Percentiles rank a stretch among this genome's conserved stretches.
Conservation (phyloP, 495 filamentous ascomycete species). For the Bathelium albidoporum region DNA sequence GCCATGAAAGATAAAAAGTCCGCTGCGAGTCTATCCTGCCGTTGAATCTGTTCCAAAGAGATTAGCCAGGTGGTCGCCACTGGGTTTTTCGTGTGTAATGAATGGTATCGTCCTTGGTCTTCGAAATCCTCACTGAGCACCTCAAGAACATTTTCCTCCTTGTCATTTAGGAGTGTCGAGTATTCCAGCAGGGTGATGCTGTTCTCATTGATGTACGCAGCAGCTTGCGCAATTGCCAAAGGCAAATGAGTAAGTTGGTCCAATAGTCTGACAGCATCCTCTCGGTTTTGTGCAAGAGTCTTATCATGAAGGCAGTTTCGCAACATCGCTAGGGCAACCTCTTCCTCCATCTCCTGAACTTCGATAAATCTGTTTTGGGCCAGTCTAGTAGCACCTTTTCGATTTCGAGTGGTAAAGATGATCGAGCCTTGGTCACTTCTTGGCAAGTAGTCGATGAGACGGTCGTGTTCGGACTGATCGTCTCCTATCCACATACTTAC, state of each 20-base stretch:
- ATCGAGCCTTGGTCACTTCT: conserved; percentile 16
- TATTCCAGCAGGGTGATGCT: conserved; percentile 15
- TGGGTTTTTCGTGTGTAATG: not conserved
- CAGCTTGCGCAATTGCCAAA: conserved; percentile 22
- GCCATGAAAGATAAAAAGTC: not conserved
- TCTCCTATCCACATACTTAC: conserved; percentile 10
- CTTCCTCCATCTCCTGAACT: conserved; percentile 12
- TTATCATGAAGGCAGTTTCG: conserved; percentile 15
- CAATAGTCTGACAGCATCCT: conserved; percentile 6
- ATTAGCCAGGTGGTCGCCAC: not conserved
- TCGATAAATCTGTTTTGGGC: conserved; percentile 14
- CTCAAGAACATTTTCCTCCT: conserved; percentile 15
- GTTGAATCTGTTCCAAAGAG: not conserved
- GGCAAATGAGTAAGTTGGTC: conserved; percentile 17
- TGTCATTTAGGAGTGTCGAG: conserved; percentile 12
- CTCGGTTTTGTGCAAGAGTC: conserved; percentile 12
- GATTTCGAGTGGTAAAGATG: conserved; percentile 18
- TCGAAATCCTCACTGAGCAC: conserved; percentile 22
- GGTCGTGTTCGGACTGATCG: conserved; percentile 5
- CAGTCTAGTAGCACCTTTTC: conserved; percentile 10
- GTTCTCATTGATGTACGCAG: conserved; percentile 22
- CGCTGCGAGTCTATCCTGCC: not conserved
- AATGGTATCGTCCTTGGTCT: not conserved
- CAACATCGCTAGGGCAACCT: conserved; percentile 15
- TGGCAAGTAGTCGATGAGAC: conserved; percentile 14